Conservation (phyloP, 179 eudicot species). For the Silene coronaria region DNA sequence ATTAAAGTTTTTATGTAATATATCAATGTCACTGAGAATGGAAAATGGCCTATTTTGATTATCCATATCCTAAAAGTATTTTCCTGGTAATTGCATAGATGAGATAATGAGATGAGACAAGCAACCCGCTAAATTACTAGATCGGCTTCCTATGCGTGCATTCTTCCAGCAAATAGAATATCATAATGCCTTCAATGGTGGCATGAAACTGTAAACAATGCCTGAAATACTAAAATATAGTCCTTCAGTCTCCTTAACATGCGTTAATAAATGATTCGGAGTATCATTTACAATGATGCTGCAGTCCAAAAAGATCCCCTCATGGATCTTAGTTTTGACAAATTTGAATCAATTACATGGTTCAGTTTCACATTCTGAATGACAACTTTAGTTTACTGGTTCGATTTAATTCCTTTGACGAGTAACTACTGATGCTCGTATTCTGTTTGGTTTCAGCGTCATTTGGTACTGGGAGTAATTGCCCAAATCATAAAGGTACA, state of each 20-base stretch:
- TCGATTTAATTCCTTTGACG: background rate
- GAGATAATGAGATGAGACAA: background rate
- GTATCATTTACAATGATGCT: background rate
- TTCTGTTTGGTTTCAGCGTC: slow-evolving; percentile 56
- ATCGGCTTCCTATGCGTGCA: background rate
- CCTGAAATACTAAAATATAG: background rate
- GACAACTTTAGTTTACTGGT: background rate
- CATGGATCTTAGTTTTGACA: background rate
- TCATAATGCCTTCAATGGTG: background rate
- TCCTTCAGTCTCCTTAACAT: background rate
- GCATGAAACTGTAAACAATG: background rate
- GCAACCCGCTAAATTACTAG: background rate
- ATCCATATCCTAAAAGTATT: slow-evolving; percentile 4
- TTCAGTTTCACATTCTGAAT: background rate
- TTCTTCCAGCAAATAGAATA: background rate
- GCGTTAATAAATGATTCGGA: slow-evolving; percentile 1
- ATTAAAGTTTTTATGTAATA: background rate
- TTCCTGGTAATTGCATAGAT: background rate
- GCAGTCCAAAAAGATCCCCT: background rate
- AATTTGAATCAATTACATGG: background rate
- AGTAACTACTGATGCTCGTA: slow-evolving; percentile 19
- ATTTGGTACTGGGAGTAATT: slow-evolving; percentile 89
- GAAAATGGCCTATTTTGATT: background rate
- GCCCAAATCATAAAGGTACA: slow-evolving; percentile 95
- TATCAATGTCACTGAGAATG: background rate